Conservation (phyloP, 1,284 basidiomycete genomes). For the Neolentinus lepideus region DNA sequence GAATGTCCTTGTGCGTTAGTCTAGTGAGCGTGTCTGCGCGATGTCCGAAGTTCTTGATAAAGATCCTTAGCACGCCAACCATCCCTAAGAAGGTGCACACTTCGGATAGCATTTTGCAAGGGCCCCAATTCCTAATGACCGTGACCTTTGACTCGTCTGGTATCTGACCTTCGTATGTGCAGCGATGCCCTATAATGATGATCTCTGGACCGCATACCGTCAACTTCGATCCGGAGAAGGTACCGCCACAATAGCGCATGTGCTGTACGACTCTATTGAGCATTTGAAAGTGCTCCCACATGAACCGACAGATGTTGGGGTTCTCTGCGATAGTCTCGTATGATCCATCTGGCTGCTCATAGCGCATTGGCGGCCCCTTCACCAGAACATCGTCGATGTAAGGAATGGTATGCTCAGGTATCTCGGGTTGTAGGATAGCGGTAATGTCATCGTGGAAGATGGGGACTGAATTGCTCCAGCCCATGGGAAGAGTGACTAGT, state of each 20-base stretch:
- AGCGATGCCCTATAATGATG: slow-evolving; percentile 21
- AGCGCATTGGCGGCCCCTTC: slow-evolving; percentile 14
- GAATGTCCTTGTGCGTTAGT: slow-evolving; percentile 13
- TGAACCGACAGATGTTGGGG: slow-evolving; percentile 22
- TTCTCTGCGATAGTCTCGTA: slow-evolving; percentile 23
- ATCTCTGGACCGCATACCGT: slow-evolving; percentile 12
- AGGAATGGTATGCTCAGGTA: slow-evolving; percentile 23
- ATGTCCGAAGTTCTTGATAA: background rate
- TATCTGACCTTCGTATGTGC: slow-evolving; percentile 15
- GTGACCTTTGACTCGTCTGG: slow-evolving; percentile 7
- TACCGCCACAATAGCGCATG: slow-evolving; percentile 18
- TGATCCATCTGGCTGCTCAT: slow-evolving; percentile 11
- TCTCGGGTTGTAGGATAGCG: slow-evolving; percentile 26
- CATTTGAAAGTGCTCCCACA: slow-evolving; percentile 23
- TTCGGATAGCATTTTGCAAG: slow-evolving; percentile 11
- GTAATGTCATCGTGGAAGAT: no score
- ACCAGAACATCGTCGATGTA: slow-evolving; percentile 25
- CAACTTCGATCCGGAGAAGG: slow-evolving; percentile 16
- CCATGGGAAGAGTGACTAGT: no score
- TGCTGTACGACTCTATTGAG: slow-evolving; percentile 23
- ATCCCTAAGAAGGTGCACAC: slow-evolving; percentile 17
- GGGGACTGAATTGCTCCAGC: no score
- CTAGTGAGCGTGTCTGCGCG: slow-evolving; percentile 6
- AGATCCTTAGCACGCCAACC: background rate
- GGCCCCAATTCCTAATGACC: background rate